A percentile compares a stretch with the other conserved stretches of the same genome.
Conservation (phyloP, 305 asterid species). For the Fraxinus xanthoxyloides region DNA sequence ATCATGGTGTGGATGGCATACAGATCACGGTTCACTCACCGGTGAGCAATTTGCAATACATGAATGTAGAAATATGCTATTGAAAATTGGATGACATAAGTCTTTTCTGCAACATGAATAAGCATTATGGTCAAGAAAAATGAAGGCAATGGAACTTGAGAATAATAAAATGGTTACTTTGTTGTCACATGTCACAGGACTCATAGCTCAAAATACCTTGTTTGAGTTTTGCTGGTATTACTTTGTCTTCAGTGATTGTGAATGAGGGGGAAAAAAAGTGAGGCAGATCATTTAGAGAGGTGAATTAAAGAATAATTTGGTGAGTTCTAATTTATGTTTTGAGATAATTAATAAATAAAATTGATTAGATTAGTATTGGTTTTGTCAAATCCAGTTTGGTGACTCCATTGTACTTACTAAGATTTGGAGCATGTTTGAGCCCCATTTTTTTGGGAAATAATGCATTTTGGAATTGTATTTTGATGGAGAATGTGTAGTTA, state of each 20-base stretch:
- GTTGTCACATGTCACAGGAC: not conserved
- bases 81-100: not conserved
- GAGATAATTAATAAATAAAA: not conserved
- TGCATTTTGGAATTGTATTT: not conserved
- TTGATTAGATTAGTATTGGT: not conserved
- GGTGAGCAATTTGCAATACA: slow-evolving; percentile 41
- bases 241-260: not conserved
- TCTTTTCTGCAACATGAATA: not conserved
- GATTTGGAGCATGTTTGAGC: too few species aligned
- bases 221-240: not conserved
- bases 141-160: not conserved
- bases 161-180: not conserved
- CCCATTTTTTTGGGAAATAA: too few species aligned
- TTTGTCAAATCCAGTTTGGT: not conserved
- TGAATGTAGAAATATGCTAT: not conserved
- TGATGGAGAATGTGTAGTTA: not conserved
- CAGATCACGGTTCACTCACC: slow-evolving; percentile 93
- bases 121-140: not conserved
- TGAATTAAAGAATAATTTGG: not conserved
- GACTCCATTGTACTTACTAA: not conserved
- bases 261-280: not conserved
- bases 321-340: not conserved
- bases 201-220: not conserved
- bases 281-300: not conserved
- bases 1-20: slow-evolving; percentile 99